Conservation (phyloP, 495 filamentous ascomycete genomes). For the Penicillium tannophilum region DNA sequence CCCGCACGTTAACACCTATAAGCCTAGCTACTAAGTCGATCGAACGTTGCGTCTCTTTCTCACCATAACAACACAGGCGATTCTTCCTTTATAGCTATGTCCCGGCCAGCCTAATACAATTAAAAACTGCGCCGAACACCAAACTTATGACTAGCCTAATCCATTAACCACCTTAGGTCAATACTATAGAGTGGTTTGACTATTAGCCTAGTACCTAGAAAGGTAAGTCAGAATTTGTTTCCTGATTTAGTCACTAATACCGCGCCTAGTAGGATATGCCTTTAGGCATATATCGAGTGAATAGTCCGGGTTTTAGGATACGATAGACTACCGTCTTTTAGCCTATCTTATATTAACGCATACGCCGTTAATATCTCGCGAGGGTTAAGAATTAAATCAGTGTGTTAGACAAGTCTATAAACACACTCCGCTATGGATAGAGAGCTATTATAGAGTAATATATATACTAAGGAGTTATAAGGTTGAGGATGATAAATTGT, state of each 20-base stretch:
- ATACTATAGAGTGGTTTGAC: neutral
- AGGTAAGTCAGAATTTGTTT: constrained; percentile 8
- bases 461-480: constrained; percentile 2
- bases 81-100: constrained; percentile 1
- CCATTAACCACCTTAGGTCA: neutral
- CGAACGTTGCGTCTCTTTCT: neutral
- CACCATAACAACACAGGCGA: neutral
- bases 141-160: neutral
- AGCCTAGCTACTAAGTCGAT: neutral
- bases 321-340: neutral
- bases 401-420: constrained; percentile 1
- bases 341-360: constrained; percentile 2
- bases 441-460: constrained; percentile 1
- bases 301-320: neutral
- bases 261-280: constrained; percentile 1
- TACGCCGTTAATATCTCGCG: constrained; percentile 1
- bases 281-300: neutral
- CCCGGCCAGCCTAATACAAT: neutral
- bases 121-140: too few species aligned
- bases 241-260: constrained; percentile 3
- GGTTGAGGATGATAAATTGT: constrained; percentile 2
- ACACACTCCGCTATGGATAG: constrained; percentile 4
- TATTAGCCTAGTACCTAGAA: neutral
- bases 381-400: neutral
- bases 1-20: neutral